These are phyloP conservation scores for Rubus parviflorus DNA, from an alignment of 306 rosid genomes.

Conservation along the genomic window DNA sequence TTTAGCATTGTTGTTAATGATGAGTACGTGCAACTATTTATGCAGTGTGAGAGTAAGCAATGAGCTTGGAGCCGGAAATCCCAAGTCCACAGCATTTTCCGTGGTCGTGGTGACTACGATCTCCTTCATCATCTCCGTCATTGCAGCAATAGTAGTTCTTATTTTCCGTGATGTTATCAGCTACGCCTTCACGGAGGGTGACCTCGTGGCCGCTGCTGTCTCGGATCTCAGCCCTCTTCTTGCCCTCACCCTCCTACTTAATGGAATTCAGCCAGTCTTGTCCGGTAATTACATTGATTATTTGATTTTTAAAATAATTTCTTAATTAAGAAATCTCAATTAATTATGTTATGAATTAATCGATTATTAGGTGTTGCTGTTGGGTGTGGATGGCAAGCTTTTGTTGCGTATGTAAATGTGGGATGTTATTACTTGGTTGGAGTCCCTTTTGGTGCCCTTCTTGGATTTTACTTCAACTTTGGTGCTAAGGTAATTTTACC, in stretches of 20 bases:
- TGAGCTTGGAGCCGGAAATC: conserved; percentile 73
- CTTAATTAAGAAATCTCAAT: background rate
- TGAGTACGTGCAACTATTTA: background rate
- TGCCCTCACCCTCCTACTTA: conserved; percentile 60
- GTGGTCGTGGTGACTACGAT: conserved; percentile 52
- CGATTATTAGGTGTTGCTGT: conserved; percentile 74
- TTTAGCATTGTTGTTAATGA: background rate
- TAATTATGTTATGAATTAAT: background rate
- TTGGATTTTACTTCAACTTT: conserved; percentile 62
- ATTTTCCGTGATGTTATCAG: conserved; percentile 52
- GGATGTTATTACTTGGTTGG: conserved; percentile 69
- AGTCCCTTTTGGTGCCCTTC: conserved; percentile 54
- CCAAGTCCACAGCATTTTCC: conserved; percentile 70
- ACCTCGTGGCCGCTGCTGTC: conserved; percentile 74
- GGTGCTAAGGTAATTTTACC: conserved; percentile 62
- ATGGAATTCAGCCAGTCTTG: conserved; percentile 80
- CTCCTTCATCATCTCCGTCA: conserved; percentile 54
- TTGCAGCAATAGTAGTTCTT: conserved; percentile 45
- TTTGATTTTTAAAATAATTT: no score
- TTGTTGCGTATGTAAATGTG: conserved; percentile 75
- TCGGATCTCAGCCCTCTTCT: conserved; percentile 79
- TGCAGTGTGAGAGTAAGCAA: conserved; percentile 85
- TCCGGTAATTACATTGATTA: conserved; percentile 46
- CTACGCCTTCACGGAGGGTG: conserved; percentile 72
- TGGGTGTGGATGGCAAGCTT: conserved; percentile 95